A percentile compares a stretch with the other conserved stretches of the same genome.
Conservation (phyloP, 108 stramenopile species). For the Asterionellopsis glacialis region DNA sequence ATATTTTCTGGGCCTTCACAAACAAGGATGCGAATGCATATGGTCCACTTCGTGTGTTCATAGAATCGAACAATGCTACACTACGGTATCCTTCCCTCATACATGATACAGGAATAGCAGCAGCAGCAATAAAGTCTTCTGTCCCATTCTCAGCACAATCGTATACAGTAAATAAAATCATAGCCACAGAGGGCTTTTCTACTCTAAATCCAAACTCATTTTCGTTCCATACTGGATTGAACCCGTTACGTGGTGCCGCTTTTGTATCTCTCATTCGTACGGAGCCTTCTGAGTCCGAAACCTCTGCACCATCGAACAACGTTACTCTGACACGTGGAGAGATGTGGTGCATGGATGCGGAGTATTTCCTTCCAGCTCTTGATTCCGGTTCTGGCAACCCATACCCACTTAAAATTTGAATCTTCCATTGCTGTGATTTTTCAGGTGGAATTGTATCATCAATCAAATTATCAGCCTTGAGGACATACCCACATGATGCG, state of each 20-base stretch:
- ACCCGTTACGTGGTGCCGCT: slow-evolving; percentile 72
- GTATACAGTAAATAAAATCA: slow-evolving; percentile 65
- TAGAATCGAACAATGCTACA: slow-evolving; percentile 63
- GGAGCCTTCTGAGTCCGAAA: slow-evolving; percentile 17
- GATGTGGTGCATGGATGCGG: slow-evolving; percentile 7
- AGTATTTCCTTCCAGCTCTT: slow-evolving; percentile 12
- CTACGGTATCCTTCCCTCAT: slow-evolving; percentile 72
- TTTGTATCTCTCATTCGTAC: slow-evolving; percentile 29
- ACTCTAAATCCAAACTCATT: slow-evolving; percentile 50
- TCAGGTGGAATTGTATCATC: slow-evolving; percentile 29
- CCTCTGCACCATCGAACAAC: slow-evolving; percentile 57
- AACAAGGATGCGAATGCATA: slow-evolving; percentile 67
- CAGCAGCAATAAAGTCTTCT: slow-evolving; percentile 62
- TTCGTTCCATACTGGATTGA: slow-evolving; percentile 91
- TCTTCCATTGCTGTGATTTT: slow-evolving; percentile 38
- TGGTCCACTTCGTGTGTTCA: slow-evolving; percentile 58
- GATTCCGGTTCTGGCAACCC: slow-evolving; percentile 56
- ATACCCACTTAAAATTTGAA: slow-evolving; percentile 65
- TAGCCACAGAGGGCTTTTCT: slow-evolving; percentile 60
- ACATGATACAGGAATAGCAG: slow-evolving; percentile 65
- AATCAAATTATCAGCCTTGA: slow-evolving; percentile 75
- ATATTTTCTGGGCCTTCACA: slow-evolving; percentile 19
- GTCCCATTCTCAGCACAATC: slow-evolving; percentile 44
- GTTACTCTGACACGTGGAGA: slow-evolving; percentile 64
- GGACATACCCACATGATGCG: slow-evolving; percentile 92